Conservation (phyloP, 352 stramenopile genomes). For the Phytopythium boreale region DNA sequence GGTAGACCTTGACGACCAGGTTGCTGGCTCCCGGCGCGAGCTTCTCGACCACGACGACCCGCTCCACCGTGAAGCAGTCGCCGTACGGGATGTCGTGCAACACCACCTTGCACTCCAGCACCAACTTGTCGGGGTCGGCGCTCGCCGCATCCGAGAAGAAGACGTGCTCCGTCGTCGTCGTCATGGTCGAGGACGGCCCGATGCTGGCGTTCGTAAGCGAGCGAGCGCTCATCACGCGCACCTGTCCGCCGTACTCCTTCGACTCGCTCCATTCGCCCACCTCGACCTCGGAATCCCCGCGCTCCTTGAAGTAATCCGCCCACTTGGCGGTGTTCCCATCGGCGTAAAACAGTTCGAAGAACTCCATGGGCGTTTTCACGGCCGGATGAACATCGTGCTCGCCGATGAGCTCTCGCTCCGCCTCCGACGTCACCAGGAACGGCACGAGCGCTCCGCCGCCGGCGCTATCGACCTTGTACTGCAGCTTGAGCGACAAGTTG, state of each 20-base stretch:
- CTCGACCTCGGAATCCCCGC: slow-evolving; percentile 73
- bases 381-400: slow-evolving; percentile 62
- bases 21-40: slow-evolving; percentile 25
- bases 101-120: slow-evolving; percentile 59
- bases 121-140: slow-evolving; percentile 42
- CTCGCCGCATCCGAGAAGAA: slow-evolving; percentile 33
- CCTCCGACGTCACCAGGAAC: slow-evolving; percentile 67
- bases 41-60: slow-evolving; percentile 57
- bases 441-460: slow-evolving; percentile 39
- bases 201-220: slow-evolving; percentile 82
- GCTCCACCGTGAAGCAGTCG: slow-evolving; percentile 82
- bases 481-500: slow-evolving; percentile 61
- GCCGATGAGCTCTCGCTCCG: slow-evolving; percentile 63
- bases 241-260: slow-evolving; percentile 64
- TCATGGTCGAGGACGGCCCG: slow-evolving; percentile 80
- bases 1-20: slow-evolving; percentile 56
- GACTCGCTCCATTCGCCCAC: slow-evolving; percentile 60
- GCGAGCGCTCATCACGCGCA: slow-evolving; percentile 60
- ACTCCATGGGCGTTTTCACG: slow-evolving; percentile 45
- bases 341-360: slow-evolving; percentile 70
- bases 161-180: slow-evolving; percentile 71
- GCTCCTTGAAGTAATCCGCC: slow-evolving; percentile 62
- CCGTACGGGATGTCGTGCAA: slow-evolving; percentile 87
- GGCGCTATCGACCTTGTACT: slow-evolving; percentile 61
- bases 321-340: slow-evolving; percentile 45